Evolutionary conservation across 2,329 filamentous ascomycete species (phyloP).

Genomic region (Aspergillus chevalieri): DNA sequence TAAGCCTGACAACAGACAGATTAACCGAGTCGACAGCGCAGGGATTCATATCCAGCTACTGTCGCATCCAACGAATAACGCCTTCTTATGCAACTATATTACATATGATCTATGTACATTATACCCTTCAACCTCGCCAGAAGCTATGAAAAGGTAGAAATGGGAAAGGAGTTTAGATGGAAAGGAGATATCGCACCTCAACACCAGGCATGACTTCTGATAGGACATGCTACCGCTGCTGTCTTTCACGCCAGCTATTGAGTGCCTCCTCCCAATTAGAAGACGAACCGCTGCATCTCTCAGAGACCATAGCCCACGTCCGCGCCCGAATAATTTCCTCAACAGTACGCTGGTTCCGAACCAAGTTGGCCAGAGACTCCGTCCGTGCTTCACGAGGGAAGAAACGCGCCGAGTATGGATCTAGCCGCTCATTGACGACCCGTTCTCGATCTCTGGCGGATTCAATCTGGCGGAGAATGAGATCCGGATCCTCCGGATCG

Average conservation of each 20-base stretch:
- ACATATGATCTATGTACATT: neutral
- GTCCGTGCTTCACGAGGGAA: conserved; percentile 71
- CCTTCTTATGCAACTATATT: conserved; percentile 3
- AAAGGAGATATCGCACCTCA: neutral
- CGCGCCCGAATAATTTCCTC: conserved; percentile 71
- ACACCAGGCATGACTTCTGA: neutral
- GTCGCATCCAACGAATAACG: neutral
- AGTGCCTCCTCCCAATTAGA: conserved; percentile 61
- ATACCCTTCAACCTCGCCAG: conserved; percentile 1
- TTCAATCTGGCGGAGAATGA: conserved; percentile 63
- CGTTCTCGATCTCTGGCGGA: conserved; percentile 63
- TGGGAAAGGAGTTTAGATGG: neutral
- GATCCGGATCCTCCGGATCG: conserved; percentile 79
- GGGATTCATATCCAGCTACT: too few species aligned
- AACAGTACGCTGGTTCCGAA: conserved; percentile 63
- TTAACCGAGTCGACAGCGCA: too few species aligned
- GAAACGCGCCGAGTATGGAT: conserved; percentile 83
- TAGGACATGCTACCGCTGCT: conserved; percentile 12
- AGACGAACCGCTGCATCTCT: conserved; percentile 61
- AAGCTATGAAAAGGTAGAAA: neutral
- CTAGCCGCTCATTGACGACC: conserved; percentile 78
- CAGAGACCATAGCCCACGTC: conserved; percentile 72
- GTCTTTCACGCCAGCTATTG: conserved; percentile 52
- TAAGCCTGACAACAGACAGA: too few species aligned
- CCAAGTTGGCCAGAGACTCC: conserved; percentile 67